A percentile compares a stretch with the other conserved stretches of the same genome.
phyloP scores from a whole-genome alignment of 768 basidiomycete genomes.

The Mycena latifolia region DNA sequence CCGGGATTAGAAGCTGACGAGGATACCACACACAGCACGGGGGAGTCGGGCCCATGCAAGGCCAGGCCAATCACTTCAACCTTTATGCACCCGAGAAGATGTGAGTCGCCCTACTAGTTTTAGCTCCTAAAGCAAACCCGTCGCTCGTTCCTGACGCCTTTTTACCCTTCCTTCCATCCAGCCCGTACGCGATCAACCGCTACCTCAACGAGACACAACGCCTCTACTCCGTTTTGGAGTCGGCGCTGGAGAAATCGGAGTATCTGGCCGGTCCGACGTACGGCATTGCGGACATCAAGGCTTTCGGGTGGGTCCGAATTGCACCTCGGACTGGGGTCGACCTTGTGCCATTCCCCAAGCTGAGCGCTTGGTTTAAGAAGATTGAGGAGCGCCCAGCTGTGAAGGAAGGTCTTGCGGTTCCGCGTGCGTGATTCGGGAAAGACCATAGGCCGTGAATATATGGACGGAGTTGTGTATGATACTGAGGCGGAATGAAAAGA shows the following conservation, averaged over 20 bases:
- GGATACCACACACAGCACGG: constrained; percentile 13
- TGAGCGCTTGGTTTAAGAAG: constrained; percentile 17
- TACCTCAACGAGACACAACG: constrained; percentile 20
- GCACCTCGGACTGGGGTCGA: constrained; percentile 14
- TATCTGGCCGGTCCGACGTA: constrained; percentile 18
- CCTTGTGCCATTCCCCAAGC: constrained; percentile 18
- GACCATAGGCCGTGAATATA: neutral
- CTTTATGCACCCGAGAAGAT: constrained; percentile 20
- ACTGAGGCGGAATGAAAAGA: too few relatives aligned
- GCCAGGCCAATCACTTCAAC: constrained; percentile 17
- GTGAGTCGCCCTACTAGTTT: constrained; percentile 11
- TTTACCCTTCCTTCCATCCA: neutral
- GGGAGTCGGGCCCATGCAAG: constrained; percentile 6
- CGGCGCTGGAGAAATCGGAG: constrained; percentile 17
- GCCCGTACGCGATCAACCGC: constrained; percentile 26
- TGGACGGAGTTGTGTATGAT: too few relatives aligned
- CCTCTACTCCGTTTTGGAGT: constrained; percentile 16
- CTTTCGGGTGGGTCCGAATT: constrained; percentile 17
- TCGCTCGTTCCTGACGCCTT: constrained; percentile 1
- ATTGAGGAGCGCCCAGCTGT: constrained; percentile 21
- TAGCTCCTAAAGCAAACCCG: too few relatives aligned
- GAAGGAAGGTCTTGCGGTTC: constrained; percentile 20
- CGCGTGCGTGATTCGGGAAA: constrained; percentile 9
- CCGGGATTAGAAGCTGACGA: constrained; percentile 1
- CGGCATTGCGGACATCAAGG: constrained; percentile 20